These are phyloP conservation scores for Penicillium nucicola DNA, from an alignment of 495 filamentous ascomycete genomes.

Conservation along the genomic window DNA sequence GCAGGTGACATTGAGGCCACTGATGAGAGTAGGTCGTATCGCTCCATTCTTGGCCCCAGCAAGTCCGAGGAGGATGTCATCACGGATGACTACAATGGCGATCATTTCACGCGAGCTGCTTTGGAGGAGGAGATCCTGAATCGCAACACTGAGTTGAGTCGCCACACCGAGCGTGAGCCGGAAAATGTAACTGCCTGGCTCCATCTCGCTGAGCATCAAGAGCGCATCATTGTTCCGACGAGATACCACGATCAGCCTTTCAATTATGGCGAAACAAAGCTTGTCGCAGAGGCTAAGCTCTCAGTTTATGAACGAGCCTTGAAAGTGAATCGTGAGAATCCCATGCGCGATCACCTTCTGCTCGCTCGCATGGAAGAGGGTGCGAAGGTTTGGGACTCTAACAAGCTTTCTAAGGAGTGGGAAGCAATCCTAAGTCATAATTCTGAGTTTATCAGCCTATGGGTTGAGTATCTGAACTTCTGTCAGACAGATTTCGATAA, in stretches of 20 bases:
- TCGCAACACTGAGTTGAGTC: conserved; percentile 55
- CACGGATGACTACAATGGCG: not conserved
- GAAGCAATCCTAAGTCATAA: conserved; percentile 54
- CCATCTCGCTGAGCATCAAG: conserved; percentile 71
- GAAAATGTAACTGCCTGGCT: conserved; percentile 72
- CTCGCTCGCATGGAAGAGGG: conserved; percentile 71
- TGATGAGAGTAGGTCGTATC: conserved; percentile 58
- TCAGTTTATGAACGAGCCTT: conserved; percentile 81
- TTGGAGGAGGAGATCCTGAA: conserved; percentile 40
- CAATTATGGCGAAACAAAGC: conserved; percentile 59
- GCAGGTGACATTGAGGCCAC: conserved; percentile 22
- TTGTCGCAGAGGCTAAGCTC: conserved; percentile 72
- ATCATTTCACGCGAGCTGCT: conserved; percentile 14
- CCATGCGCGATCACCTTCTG: conserved; percentile 53
- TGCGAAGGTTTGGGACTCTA: conserved; percentile 64
- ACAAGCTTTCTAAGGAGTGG: conserved; percentile 63
- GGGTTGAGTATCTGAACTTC: conserved; percentile 73
- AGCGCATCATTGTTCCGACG: conserved; percentile 50
- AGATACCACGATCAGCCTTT: conserved; percentile 37
- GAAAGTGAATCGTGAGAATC: conserved; percentile 43
- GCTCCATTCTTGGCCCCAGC: conserved; percentile 66
- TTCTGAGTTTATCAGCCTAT: conserved; percentile 58
- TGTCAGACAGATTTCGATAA: conserved; percentile 63
- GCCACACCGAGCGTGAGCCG: conserved; percentile 58
- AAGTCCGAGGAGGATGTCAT: conserved; percentile 49